Base-by-base conservation (phyloP, 1,284 basidiomycete species). In the Rhodotorula sp. region DNA sequence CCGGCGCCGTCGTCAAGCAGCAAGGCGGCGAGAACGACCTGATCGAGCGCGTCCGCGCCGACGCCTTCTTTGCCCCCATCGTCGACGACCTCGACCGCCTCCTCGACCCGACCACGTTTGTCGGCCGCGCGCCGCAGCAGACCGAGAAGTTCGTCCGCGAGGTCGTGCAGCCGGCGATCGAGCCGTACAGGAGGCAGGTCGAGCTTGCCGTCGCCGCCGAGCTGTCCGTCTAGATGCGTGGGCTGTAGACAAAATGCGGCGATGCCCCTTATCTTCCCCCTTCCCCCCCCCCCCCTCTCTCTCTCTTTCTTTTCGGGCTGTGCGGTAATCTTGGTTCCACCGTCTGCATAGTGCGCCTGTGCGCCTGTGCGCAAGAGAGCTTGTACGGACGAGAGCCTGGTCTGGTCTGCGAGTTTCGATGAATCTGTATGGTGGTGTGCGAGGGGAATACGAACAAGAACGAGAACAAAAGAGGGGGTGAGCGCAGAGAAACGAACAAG, bases 1-100 rank as follows among this genome's bases (percentile, higher is more conserved):
- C 97, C 0, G 95, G 89, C 0, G 86, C 91, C 71, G 93, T 96
- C 80, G 96, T 99, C 75, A 99, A 99, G 84, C 87, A 95, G 76
- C 88, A 96, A 76, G 97, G 97, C 17, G 87, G 92, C 44, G 91
- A 96, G 82, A 99, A 99, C 82, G 96, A 99, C 83, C 85, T 99
- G 58, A 97, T 99, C 80, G 90, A 91, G 56, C 88, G 97, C 53
- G 87, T 99, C 75, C 85, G 85, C 76, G 82, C 83, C 66, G 89
- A 91, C 78, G 76, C 85, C 63, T 87, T 88, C 85, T 91, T 90
- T 79, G 83, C 81, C 66, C 85, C 86, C 25, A 85, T 88, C 76
- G 81, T 83, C 76, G 73, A 71, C 59, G 83, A 85, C 69, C 79
- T 87, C 70, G 85, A 85, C 73, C 77, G 70, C 36, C 78, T 85